Evolutionary conservation across 176 grass and related monocot species (phyloP).

Genomic region (Oryza rufipogon): DNA sequence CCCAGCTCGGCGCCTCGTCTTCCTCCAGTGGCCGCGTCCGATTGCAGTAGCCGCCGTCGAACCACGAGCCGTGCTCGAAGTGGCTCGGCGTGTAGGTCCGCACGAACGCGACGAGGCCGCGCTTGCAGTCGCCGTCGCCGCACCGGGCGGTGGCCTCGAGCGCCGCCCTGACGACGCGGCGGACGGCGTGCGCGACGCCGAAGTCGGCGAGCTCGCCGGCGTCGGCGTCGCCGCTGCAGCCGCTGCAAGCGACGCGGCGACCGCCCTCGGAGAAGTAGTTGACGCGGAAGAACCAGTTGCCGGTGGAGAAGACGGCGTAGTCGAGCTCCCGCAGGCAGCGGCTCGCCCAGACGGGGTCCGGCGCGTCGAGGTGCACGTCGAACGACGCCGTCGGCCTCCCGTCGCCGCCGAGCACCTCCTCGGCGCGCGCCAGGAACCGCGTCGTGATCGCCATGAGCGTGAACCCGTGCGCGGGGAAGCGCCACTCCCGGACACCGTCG

Average conservation of each 20-base stretch:
- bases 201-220: constrained; percentile 13
- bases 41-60: constrained; percentile 63
- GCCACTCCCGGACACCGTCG: constrained; percentile 50
- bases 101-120: constrained; percentile 41
- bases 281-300: constrained; percentile 73
- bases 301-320: constrained; percentile 60
- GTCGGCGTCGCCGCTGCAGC: constrained; percentile 27
- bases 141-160: constrained; percentile 41
- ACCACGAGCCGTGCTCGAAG: constrained; percentile 74
- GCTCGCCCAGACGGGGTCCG: constrained; percentile 40
- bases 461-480: constrained; percentile 68
- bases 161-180: constrained; percentile 45
- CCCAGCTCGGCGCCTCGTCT: background rate
- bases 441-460: constrained; percentile 71
- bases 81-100: constrained; percentile 66
- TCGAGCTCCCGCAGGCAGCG: constrained; percentile 49
- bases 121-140: constrained; percentile 33
- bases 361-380: constrained; percentile 71
- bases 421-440: constrained; percentile 51
- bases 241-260: constrained; percentile 46
- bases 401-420: background rate
- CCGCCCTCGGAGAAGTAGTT: constrained; percentile 58
- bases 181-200: constrained; percentile 41
- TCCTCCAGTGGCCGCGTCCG: constrained; percentile 55
- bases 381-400: constrained; percentile 50